Conservation (phyloP, 257 asterid genomes). For the Solanum bulbocastanum region DNA sequence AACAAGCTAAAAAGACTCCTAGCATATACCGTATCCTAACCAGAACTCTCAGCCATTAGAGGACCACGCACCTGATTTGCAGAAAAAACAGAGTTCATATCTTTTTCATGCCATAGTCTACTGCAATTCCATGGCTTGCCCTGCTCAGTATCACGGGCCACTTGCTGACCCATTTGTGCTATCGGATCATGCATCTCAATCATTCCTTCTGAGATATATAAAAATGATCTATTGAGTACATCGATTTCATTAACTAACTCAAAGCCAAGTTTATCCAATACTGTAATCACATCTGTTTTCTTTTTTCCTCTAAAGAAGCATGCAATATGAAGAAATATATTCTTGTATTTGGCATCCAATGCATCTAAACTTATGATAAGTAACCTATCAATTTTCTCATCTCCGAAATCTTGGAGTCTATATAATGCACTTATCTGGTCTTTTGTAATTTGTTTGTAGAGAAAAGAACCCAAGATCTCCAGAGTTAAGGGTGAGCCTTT, state of each 20-base stretch:
- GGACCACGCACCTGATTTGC: too few relatives aligned
- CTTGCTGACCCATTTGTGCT: not conserved
- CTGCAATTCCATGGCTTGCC: not conserved
- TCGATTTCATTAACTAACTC: not conserved
- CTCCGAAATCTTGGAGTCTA: not conserved
- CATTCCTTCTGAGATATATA: not conserved
- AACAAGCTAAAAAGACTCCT: too few relatives aligned
- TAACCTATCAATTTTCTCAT: not conserved
- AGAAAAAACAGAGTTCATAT: too few relatives aligned
- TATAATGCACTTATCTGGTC: not conserved
- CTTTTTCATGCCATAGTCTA: not conserved
- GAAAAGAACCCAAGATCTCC: not conserved
- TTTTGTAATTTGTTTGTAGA: not conserved
- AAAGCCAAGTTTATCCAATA: not conserved
- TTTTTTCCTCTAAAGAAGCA: not conserved
- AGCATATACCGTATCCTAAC: not conserved
- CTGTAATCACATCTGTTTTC: not conserved
- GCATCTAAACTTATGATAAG: not conserved
- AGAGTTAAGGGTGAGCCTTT: not conserved
- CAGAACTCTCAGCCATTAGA: not conserved
- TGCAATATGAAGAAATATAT: not conserved
- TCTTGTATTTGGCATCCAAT: not conserved
- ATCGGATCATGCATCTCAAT: too few relatives aligned
- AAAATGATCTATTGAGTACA: not conserved
- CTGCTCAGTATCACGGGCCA: not conserved